Percentiles rank a stretch among this genome's conserved stretches.
phyloP scores from a whole-genome alignment of 805 yeast genomes.

The Lachancea sp. region DNA sequence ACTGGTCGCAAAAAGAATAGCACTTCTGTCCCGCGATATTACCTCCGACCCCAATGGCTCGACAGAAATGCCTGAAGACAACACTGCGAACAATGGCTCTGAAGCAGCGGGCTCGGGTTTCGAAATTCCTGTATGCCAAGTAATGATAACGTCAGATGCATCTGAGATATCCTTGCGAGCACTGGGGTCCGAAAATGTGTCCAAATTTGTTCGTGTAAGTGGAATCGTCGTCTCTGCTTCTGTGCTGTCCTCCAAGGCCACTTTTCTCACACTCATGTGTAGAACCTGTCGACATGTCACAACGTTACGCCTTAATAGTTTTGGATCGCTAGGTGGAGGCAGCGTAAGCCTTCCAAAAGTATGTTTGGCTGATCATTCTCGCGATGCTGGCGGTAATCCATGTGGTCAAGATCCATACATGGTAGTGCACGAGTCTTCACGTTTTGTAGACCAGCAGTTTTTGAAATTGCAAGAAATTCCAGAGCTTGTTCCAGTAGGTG shows the following conservation, averaged over 20 bases:
- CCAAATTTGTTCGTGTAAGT: slow-evolving; percentile 82
- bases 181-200: slow-evolving; percentile 78
- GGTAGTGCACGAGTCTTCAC: slow-evolving; percentile 87
- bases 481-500: slow-evolving; percentile 98
- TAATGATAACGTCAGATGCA: slow-evolving; percentile 68
- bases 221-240: slow-evolving; percentile 93
- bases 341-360: slow-evolving; percentile 29
- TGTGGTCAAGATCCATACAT: slow-evolving; percentile 93
- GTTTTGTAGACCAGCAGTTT: slow-evolving; percentile 92
- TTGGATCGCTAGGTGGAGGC: slow-evolving; percentile 30
- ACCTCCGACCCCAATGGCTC: slow-evolving; percentile 7
- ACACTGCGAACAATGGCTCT: slow-evolving; percentile 9
- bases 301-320: slow-evolving; percentile 40
- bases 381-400: slow-evolving; percentile 26
- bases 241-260: slow-evolving; percentile 81
- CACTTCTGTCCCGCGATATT: slow-evolving; percentile 35
- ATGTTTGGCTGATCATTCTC: slow-evolving; percentile 27
- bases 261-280: slow-evolving; percentile 77
- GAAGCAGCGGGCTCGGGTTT: slow-evolving; percentile 6
- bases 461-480: slow-evolving; percentile 95
- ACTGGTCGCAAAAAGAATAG: slow-evolving; percentile 72
- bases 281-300: slow-evolving; percentile 79
- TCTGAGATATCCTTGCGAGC: slow-evolving; percentile 69
- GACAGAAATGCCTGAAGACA: slow-evolving; percentile 12
- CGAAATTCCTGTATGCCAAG: slow-evolving; percentile 73